These are phyloP conservation scores for Pseudocercospora vitis DNA, from an alignment of 2,329 filamentous ascomycete species.

Conservation along the genomic window DNA sequence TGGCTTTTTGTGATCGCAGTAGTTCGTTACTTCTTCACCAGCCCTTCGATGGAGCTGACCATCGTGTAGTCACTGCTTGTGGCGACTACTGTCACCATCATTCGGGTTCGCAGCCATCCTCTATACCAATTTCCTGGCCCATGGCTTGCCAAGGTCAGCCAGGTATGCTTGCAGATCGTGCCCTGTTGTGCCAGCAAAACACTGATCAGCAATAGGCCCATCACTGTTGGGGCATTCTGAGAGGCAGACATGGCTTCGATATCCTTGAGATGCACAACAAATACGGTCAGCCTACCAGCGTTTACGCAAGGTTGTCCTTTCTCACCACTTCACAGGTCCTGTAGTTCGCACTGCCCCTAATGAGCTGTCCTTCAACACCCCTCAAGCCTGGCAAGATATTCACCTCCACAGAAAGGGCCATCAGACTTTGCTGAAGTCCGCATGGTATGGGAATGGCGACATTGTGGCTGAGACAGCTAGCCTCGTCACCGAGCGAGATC, in stretches of 20 bases:
- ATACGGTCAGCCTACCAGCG: neutral
- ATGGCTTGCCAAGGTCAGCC: neutral
- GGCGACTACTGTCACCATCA: no score
- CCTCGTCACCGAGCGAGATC: neutral
- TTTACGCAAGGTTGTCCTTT: neutral
- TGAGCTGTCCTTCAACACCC: constrained; percentile 14
- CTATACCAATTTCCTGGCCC: neutral
- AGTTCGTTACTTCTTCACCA: no score
- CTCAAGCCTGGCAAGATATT: constrained; percentile 7
- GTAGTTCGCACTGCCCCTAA: constrained; percentile 20
- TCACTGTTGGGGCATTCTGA: neutral
- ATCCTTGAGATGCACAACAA: neutral
- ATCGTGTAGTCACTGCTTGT: no score
- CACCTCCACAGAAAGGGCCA: neutral
- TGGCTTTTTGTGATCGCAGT: no score
- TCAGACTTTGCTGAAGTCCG: neutral
- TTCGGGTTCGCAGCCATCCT: neutral
- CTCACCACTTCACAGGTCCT: neutral
- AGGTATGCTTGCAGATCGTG: neutral
- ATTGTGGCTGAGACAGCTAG: neutral
- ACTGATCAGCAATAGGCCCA: neutral
- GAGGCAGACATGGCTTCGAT: neutral
- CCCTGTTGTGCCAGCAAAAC: neutral
- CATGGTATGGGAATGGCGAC: neutral
- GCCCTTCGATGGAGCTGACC: no score